Base-by-base conservation (phyloP, 176 grass and related monocot genomes). In the Cenchrus purpureus region DNA sequence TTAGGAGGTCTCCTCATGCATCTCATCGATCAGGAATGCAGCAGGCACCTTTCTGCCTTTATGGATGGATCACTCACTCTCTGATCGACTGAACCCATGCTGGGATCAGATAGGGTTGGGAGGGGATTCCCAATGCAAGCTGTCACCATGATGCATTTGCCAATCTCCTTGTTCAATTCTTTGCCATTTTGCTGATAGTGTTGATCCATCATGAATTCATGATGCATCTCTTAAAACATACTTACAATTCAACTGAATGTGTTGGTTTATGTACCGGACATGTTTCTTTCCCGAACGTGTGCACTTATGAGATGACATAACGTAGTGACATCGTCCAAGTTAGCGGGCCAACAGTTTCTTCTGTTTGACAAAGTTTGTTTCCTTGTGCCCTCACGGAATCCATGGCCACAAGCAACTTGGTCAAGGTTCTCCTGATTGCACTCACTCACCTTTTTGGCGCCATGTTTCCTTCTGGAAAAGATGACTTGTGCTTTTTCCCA, bases 31-130 rank as follows among this genome's bases (percentile, higher is more conserved):
- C 77, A 78, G 65, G 79, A 3, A n/a, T 60, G n/a, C 68, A 56
- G 58, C 17, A 61, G 68, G 15, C 51, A 49, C 43, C 79, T 82
- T 87, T 61, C 37, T 82, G 85, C 79, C 85, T 82, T 87, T 69
- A 82, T 82, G 85, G 73, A 67, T 32, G 77, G 34, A 74, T 74
- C 77, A 66, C 31, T 44, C n/a, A 3, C 6, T 6, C 61, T n/a
- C 22, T 69, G 40, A 13, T 46, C 56, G 34, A 78, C 53, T 80
- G 77, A 48, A 57, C 73, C 63, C 51, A 59, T 68, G 51, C 71
- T 58, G 42, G 28, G 74, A 71, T 71, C 10, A 28, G 83, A 71
- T 79, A 50, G 54, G 83, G 62, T 12, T n/a, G 71, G 29, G 59
- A 76, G 49, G 17, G 60, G 63, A 68, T 58, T 68, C 20, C 34